These are phyloP conservation scores for Barnettozyma botsteinii DNA, from an alignment of 805 yeast genomes.

Conservation along the genomic window DNA sequence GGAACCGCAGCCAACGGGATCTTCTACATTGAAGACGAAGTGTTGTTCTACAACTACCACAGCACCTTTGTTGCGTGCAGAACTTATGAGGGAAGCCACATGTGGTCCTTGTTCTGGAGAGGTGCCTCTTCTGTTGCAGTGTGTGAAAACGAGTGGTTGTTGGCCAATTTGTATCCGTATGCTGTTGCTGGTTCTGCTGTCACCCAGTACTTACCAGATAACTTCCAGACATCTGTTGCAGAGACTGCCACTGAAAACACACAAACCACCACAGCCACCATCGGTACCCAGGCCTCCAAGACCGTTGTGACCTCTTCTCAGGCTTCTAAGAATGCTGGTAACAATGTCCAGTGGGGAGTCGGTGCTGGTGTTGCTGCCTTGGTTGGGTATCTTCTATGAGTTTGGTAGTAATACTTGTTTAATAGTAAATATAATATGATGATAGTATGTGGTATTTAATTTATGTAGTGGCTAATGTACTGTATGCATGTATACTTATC, in stretches of 20 bases:
- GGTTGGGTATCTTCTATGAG: constrained; percentile 7
- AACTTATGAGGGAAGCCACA: constrained; percentile 1
- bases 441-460: too few relatives aligned
- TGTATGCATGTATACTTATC: too few relatives aligned
- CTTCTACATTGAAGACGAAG: constrained; percentile 10
- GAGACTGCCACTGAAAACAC: constrained; percentile 20
- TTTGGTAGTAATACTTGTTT: neutral
- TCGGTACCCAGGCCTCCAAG: constrained; percentile 6
- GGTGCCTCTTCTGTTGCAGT: constrained; percentile 19
- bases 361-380: constrained; percentile 7
- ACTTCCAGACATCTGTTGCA: constrained; percentile 15
- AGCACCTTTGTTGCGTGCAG: constrained; percentile 21
- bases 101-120: constrained; percentile 21
- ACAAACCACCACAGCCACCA: constrained; percentile 15
- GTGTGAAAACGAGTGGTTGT: constrained; percentile 17
- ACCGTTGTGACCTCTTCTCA: constrained; percentile 4
- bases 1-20: constrained; percentile 12
- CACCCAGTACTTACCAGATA: constrained; percentile 13
- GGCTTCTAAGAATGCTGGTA: too few relatives aligned
- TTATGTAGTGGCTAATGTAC: too few relatives aligned
- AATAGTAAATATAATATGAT: too few relatives aligned
- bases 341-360: too few relatives aligned
- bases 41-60: constrained; percentile 17
- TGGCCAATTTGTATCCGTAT: constrained; percentile 15
- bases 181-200: constrained; percentile 9